A percentile compares a stretch with the other conserved stretches of the same genome.
These are phyloP conservation scores for Trichophaea hybrida DNA, from an alignment of 2,329 filamentous ascomycete species.

Conservation along the genomic window DNA sequence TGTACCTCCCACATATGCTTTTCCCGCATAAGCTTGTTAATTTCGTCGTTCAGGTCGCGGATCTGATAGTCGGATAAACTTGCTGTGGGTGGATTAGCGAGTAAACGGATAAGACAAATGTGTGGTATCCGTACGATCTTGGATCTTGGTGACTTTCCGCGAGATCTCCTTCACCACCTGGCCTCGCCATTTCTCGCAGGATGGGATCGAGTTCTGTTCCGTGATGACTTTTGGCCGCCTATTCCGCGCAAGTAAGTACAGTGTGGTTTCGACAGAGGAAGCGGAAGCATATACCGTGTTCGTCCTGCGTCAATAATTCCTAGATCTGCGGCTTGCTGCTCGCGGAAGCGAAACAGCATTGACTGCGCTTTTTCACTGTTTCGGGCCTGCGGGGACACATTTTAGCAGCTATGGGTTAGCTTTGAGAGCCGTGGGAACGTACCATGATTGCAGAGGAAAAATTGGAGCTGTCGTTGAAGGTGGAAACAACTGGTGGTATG, in stretches of 20 bases:
- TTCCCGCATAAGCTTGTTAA: slow-evolving; percentile 97
- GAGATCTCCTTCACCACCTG: slow-evolving; percentile 95
- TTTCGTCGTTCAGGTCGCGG: slow-evolving; percentile 94
- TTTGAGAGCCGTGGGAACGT: not conserved
- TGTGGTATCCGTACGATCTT: slow-evolving; percentile 43
- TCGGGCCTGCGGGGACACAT: slow-evolving; percentile 8
- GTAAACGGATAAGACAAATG: not conserved
- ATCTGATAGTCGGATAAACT: slow-evolving; percentile 93
- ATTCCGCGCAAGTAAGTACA: not conserved
- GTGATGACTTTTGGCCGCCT: slow-evolving; percentile 76
- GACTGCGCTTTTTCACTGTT: slow-evolving; percentile 67
- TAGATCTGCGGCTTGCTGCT: slow-evolving; percentile 87
- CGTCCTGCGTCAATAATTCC: slow-evolving; percentile 90
- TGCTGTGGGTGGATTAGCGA: slow-evolving; percentile 26
- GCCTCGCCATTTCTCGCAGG: slow-evolving; percentile 94
- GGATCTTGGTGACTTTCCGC: slow-evolving; percentile 91
- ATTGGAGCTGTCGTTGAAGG: not conserved
- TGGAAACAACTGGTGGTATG: not conserved
- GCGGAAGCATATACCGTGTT: slow-evolving; percentile 39
- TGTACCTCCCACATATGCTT: slow-evolving; percentile 99
- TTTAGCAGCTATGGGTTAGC: not conserved
- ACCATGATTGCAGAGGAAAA: not conserved
- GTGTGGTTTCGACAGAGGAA: not conserved
- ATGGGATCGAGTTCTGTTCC: slow-evolving; percentile 64
- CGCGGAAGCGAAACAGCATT: slow-evolving; percentile 99